Conservation (phyloP, 2,329 filamentous ascomycete genomes). For the Penicillium glabrum region DNA sequence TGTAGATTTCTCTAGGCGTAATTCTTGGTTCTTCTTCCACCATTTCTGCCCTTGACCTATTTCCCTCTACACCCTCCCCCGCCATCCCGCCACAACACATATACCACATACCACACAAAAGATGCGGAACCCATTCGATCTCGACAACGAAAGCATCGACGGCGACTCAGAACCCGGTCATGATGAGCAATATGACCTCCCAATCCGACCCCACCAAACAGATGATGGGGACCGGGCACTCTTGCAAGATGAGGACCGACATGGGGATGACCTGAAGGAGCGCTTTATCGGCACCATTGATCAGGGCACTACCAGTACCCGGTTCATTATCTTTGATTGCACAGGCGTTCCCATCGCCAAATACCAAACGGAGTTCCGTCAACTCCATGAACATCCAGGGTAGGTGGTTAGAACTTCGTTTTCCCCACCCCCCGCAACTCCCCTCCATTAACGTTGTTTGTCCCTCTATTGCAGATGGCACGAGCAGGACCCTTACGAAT, state of each 20-base stretch:
- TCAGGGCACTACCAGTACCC: slow-evolving; percentile 84
- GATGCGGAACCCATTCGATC: slow-evolving; percentile 35
- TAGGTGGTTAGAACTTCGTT: slow-evolving; percentile 49
- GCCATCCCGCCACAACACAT: neutral
- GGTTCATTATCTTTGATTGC: slow-evolving; percentile 87
- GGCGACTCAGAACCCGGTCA: slow-evolving; percentile 21
- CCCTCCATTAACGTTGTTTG: neutral
- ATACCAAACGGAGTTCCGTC: slow-evolving; percentile 84
- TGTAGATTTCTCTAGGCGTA: slow-evolving; percentile 1
- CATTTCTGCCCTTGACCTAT: slow-evolving; percentile 2
- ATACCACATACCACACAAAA: slow-evolving; percentile 7
- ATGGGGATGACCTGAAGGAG: slow-evolving; percentile 34
- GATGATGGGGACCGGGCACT: slow-evolving; percentile 37
- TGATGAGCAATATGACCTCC: slow-evolving; percentile 18
- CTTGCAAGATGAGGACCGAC: slow-evolving; percentile 34
- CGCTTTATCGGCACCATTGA: slow-evolving; percentile 82
- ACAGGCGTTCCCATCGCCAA: slow-evolving; percentile 74
- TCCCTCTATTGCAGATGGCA: slow-evolving; percentile 66
- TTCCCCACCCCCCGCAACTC: neutral
- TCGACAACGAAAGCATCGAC: slow-evolving; percentile 26
- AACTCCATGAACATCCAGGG: slow-evolving; percentile 82
- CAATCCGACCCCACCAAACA: slow-evolving; percentile 22
- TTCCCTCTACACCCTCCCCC: neutral
- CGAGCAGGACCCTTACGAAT: slow-evolving; percentile 79
- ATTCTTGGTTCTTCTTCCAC: neutral